These are phyloP conservation scores for Bretschneidera sinensis DNA, from an alignment of 345 rosid species.

Conservation along the genomic window DNA sequence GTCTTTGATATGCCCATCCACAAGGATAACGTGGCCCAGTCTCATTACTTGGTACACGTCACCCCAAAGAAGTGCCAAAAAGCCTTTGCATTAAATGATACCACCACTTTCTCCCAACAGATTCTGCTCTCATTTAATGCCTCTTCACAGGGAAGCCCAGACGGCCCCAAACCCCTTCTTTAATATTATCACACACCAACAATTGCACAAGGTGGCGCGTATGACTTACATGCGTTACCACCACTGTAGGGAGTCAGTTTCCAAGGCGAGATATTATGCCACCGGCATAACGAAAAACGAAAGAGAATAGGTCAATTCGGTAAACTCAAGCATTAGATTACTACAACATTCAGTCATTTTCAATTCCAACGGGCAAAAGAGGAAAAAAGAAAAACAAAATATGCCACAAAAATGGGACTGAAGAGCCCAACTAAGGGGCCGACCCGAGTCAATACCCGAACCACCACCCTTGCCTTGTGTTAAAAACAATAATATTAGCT, in stretches of 20 bases:
- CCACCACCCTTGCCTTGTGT: conserved; percentile 80
- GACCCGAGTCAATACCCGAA: conserved; percentile 99
- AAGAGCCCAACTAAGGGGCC: conserved; percentile 38
- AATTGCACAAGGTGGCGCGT: no score
- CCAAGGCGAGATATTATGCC: no score
- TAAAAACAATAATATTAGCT: conserved; percentile 23
- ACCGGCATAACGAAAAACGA: no score
- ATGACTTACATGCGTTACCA: no score
- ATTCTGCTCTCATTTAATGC: not conserved
- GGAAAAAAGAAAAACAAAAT: no score
- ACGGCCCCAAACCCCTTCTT: no score
- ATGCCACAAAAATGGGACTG: not conserved
- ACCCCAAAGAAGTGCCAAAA: not conserved
- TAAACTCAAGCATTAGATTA: not conserved
- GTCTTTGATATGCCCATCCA: not conserved
- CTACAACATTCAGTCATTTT: not conserved
- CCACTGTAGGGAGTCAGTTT: no score
- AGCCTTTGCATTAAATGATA: not conserved
- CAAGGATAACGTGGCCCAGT: not conserved
- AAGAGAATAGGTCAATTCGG: no score
- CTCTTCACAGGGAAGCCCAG: not conserved
- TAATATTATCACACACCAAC: not conserved
- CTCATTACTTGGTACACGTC: not conserved
- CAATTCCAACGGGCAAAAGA: no score
- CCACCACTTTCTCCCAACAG: not conserved